These are phyloP conservation scores for Scutellaria baicalensis DNA, from an alignment of 257 asterid species.

Conservation along the genomic window DNA sequence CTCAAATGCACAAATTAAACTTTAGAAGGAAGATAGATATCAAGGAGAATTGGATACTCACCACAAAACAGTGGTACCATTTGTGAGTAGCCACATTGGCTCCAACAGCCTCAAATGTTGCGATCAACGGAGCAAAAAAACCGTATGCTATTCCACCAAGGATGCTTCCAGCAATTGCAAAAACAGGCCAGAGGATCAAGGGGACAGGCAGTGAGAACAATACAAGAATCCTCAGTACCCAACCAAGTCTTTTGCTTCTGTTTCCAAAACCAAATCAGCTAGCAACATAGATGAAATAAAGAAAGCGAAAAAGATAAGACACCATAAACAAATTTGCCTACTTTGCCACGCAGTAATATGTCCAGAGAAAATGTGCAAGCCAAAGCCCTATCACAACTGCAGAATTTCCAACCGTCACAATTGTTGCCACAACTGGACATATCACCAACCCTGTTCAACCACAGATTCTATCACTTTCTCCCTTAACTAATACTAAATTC, in stretches of 20 bases:
- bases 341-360: slow-evolving; percentile 70
- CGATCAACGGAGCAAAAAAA: slow-evolving; percentile 70
- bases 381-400: slow-evolving; percentile 79
- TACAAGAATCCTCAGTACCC: slow-evolving; percentile 57
- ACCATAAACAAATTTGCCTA: slow-evolving; percentile 12
- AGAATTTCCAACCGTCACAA: slow-evolving; percentile 56
- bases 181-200: slow-evolving; percentile 56
- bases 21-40: too few relatives aligned
- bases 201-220: slow-evolving; percentile 51
- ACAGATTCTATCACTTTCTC: background rate
- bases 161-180: slow-evolving; percentile 60
- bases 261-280: background rate
- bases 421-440: slow-evolving; percentile 38
- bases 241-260: slow-evolving; percentile 76
- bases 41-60: slow-evolving; percentile 20
- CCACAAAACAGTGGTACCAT: slow-evolving; percentile 61
- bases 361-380: slow-evolving; percentile 88
- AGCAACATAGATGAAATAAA: background rate
- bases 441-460: slow-evolving; percentile 50
- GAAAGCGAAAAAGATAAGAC: background rate
- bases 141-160: slow-evolving; percentile 78
- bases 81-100: slow-evolving; percentile 43
- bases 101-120: slow-evolving; percentile 86
- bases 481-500: background rate
- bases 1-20: background rate